phyloP scores from a whole-genome alignment of 345 rosid genomes.

The Populus tremula region DNA sequence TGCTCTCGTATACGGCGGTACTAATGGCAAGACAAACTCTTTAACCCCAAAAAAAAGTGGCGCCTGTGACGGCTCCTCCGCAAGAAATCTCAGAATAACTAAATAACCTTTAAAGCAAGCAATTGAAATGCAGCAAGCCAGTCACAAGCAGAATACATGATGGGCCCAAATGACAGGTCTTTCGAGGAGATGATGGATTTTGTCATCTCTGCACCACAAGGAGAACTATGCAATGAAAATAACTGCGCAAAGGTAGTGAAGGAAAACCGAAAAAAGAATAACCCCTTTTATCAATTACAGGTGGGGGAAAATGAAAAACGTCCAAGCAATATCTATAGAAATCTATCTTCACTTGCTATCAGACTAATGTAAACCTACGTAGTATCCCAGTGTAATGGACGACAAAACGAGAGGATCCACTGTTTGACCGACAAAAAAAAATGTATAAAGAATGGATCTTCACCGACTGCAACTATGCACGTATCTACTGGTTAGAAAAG shows the following conservation, averaged over 20 bases:
- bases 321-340: background rate
- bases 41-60: too few species aligned
- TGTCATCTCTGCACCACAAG: slow-evolving; percentile 1
- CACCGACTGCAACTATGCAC: background rate
- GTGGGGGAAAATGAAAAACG: background rate
- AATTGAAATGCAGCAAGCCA: background rate
- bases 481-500: background rate
- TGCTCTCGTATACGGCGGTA: background rate
- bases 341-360: slow-evolving; percentile 9
- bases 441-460: slow-evolving; percentile 8
- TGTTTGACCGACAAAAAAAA: slow-evolving; percentile 4
- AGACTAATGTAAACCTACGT: slow-evolving; percentile 7
- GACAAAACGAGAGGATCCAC: background rate
- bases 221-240: background rate
- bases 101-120: background rate
- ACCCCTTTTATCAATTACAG: slow-evolving; percentile 22
- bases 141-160: background rate
- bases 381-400: slow-evolving; percentile 10
- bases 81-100: background rate
- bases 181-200: background rate
- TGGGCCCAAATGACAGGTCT: background rate
- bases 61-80: background rate
- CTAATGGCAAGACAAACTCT: background rate
- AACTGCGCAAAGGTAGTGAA: too few species aligned
- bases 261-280: background rate